Conservation (phyloP, 2,329 filamentous ascomycete genomes). For the Albifimbria verrucaria region DNA sequence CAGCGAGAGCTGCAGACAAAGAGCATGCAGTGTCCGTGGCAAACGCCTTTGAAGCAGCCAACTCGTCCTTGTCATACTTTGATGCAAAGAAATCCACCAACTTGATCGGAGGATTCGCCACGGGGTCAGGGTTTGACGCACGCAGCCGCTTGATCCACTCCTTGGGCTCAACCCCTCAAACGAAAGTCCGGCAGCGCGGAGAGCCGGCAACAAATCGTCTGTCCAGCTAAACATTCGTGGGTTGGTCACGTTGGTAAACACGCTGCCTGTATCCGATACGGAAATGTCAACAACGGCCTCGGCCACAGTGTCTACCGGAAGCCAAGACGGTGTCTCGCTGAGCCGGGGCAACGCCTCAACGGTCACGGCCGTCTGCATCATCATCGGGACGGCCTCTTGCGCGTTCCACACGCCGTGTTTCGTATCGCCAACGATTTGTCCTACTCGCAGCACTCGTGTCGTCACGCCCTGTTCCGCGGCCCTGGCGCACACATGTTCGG, state of each 20-base stretch:
- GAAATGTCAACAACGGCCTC: slow-evolving; percentile 35
- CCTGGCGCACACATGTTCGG: slow-evolving; percentile 32
- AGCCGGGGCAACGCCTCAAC: slow-evolving; percentile 44
- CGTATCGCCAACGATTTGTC: slow-evolving; percentile 47
- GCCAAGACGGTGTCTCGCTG: slow-evolving; percentile 39
- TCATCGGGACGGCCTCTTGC: slow-evolving; percentile 48
- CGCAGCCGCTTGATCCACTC: slow-evolving; percentile 42
- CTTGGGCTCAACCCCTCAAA: slow-evolving; percentile 38
- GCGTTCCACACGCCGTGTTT: slow-evolving; percentile 45
- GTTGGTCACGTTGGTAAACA: slow-evolving; percentile 48
- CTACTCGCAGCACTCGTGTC: slow-evolving; percentile 39
- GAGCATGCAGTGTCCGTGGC: slow-evolving; percentile 33
- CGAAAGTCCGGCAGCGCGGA: slow-evolving; percentile 37
- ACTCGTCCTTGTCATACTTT: slow-evolving; percentile 37
- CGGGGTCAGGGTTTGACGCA: slow-evolving; percentile 38
- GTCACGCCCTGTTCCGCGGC: slow-evolving; percentile 30
- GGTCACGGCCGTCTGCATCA: slow-evolving; percentile 43
- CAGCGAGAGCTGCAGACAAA: slow-evolving; percentile 41
- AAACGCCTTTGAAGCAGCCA: slow-evolving; percentile 39
- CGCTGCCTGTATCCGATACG: slow-evolving; percentile 18
- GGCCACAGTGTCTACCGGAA: slow-evolving; percentile 41
- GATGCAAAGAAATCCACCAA: slow-evolving; percentile 47
- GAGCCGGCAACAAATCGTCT: slow-evolving; percentile 42
- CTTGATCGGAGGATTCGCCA: slow-evolving; percentile 47
- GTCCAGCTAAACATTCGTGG: slow-evolving; percentile 47